phyloP scores from a whole-genome alignment of 2,329 filamentous ascomycete genomes.

The Cryphonectria carpinicola region DNA sequence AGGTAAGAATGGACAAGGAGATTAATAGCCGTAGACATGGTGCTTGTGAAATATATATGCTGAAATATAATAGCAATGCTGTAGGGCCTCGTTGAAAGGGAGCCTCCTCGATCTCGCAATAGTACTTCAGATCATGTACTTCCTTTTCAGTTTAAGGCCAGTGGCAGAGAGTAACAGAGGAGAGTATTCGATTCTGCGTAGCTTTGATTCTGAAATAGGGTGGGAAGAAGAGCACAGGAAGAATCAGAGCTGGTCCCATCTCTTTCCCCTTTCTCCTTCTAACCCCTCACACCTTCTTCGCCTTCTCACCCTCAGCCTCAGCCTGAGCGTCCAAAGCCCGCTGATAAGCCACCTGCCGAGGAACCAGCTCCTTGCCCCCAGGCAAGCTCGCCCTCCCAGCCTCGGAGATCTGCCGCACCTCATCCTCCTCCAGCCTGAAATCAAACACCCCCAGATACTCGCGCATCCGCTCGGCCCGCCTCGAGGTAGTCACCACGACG shows the following conservation, averaged over 20 bases:
- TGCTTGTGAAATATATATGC: too few species aligned
- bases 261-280: too few species aligned
- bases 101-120: too few species aligned
- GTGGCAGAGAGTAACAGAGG: too few species aligned
- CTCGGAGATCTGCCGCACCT: conserved; percentile 24
- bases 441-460: conserved; percentile 18
- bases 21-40: too few species aligned
- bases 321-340: neutral
- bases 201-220: too few species aligned
- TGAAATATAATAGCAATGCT: too few species aligned
- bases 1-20: too few species aligned
- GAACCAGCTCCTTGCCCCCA: conserved; percentile 2
- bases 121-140: neutral
- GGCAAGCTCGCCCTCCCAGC: neutral
- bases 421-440: conserved; percentile 13
- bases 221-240: neutral
- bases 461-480: conserved; percentile 13
- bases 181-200: too few species aligned
- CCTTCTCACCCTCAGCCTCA: neutral
- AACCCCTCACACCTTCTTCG: neutral
- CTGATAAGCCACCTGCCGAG: conserved; percentile 1
- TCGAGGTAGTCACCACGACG: conserved; percentile 56
- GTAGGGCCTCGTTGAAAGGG: too few species aligned
- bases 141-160: too few species aligned
- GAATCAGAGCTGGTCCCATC: neutral